Evolutionary conservation across 2,329 filamentous ascomycete genomes (phyloP).

Genomic region (Setomelanomma holmii): DNA sequence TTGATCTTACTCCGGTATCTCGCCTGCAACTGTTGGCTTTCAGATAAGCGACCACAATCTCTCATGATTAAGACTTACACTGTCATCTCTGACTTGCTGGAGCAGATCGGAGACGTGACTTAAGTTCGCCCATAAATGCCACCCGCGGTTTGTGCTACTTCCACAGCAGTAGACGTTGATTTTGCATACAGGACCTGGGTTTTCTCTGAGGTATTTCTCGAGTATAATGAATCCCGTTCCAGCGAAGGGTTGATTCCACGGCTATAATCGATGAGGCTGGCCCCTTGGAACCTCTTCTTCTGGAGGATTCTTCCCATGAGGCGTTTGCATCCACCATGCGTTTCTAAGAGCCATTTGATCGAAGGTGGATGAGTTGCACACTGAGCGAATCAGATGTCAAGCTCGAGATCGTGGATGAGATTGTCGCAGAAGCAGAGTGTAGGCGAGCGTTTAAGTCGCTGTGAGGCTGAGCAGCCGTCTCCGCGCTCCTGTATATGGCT

Average conservation of each 20-base stretch:
- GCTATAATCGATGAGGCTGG: slow-evolving; percentile 1
- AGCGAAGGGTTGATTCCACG: background rate
- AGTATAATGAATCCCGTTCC: slow-evolving; percentile 1
- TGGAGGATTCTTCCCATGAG: background rate
- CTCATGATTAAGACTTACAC: too few species aligned
- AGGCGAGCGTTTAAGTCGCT: too few species aligned
- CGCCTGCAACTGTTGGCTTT: too few species aligned
- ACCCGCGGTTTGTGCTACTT: background rate
- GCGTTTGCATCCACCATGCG: slow-evolving; percentile 9
- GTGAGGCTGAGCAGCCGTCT: too few species aligned
- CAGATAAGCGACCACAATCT: too few species aligned
- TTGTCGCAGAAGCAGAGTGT: too few species aligned
- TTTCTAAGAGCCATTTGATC: slow-evolving; percentile 6
- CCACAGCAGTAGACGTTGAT: background rate
- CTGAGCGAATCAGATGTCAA: background rate
- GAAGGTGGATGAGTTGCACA: background rate
- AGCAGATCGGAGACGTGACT: background rate
- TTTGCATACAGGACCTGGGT: background rate
- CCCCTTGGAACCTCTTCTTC: background rate
- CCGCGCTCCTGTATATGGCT: too few species aligned
- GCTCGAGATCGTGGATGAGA: too few species aligned
- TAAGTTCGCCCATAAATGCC: background rate
- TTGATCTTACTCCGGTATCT: too few species aligned
- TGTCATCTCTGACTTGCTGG: too few species aligned
- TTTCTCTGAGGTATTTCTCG: background rate